Conservation (phyloP, 2,329 filamentous ascomycete genomes). For the Byssochlamys sp. region DNA sequence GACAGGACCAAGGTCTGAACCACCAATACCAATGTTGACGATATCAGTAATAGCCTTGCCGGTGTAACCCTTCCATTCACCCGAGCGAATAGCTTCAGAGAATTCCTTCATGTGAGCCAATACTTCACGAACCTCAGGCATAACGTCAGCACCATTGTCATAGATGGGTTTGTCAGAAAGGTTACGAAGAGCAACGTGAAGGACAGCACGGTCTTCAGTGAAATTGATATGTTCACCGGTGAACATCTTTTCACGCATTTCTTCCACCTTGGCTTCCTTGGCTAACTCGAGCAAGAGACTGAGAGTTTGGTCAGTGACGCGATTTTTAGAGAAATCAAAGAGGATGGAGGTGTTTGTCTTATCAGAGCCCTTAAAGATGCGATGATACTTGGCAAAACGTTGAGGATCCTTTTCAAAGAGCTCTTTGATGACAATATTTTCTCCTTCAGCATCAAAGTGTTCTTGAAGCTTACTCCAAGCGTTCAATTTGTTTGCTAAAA, state of each 20-base stretch:
- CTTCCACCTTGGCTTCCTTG: constrained; percentile 78
- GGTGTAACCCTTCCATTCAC: constrained; percentile 92
- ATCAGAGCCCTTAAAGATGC: constrained; percentile 68
- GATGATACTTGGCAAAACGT: constrained; percentile 84
- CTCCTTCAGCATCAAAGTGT: constrained; percentile 77
- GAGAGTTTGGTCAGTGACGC: constrained; percentile 85
- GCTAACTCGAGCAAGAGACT: constrained; percentile 79
- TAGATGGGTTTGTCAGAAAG: constrained; percentile 68
- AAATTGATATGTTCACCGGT: constrained; percentile 98
- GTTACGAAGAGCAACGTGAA: constrained; percentile 90
- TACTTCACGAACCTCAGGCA: constrained; percentile 82
- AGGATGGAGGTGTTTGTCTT: constrained; percentile 79
- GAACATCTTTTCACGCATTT: constrained; percentile 96
- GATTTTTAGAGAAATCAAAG: constrained; percentile 99
- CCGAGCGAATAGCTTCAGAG: constrained; percentile 84
- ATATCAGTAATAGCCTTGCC: constrained; percentile 96
- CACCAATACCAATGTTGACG: constrained; percentile 95
- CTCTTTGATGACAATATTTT: constrained; percentile 84
- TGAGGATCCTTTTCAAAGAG: constrained; percentile 79
- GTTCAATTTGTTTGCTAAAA: constrained; percentile 71
- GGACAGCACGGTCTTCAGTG: constrained; percentile 90
- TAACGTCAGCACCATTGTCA: constrained; percentile 86
- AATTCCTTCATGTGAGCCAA: constrained; percentile 98
- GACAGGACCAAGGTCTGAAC: constrained; percentile 95
- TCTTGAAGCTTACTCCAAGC: constrained; percentile 85